A percentile compares a stretch with the other conserved stretches of the same genome.
These are phyloP conservation scores for Psilocybe mexicana DNA, from an alignment of 1,284 basidiomycete species.

Conservation along the genomic window DNA sequence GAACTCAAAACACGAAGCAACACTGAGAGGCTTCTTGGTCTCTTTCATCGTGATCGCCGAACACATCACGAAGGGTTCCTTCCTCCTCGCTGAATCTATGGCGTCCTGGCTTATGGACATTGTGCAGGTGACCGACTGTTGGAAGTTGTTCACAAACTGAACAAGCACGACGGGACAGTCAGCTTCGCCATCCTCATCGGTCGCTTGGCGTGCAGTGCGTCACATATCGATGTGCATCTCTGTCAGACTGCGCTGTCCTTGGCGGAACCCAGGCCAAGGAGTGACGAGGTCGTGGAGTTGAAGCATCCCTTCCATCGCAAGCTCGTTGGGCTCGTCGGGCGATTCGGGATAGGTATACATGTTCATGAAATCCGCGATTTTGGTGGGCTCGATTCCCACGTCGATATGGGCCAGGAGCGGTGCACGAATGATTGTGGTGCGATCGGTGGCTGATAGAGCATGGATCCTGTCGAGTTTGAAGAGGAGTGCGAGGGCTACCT, in stretches of 20 bases:
- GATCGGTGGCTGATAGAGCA: neutral
- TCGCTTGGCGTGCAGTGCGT: slow-evolving; percentile 6
- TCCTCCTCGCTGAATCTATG: slow-evolving; percentile 6
- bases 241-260: neutral
- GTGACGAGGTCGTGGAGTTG: slow-evolving; percentile 18
- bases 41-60: slow-evolving; percentile 18
- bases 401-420: slow-evolving; percentile 18
- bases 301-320: slow-evolving; percentile 18
- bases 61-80: slow-evolving; percentile 11
- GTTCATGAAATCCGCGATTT: slow-evolving; percentile 20
- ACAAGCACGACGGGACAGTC: slow-evolving; percentile 16
- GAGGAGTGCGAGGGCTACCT: slow-evolving; percentile 15
- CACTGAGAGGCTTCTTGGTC: slow-evolving; percentile 11
- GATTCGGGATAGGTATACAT: slow-evolving; percentile 18
- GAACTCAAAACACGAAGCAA: slow-evolving; percentile 18
- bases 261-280: slow-evolving; percentile 8
- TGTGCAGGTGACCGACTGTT: slow-evolving; percentile 15
- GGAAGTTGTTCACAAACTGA: slow-evolving; percentile 18
- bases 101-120: slow-evolving; percentile 17
- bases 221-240: slow-evolving; percentile 11
- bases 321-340: slow-evolving; percentile 9
- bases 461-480: slow-evolving; percentile 14
- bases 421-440: slow-evolving; percentile 5
- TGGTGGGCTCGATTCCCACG: slow-evolving; percentile 21
- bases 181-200: slow-evolving; percentile 13